These are phyloP conservation scores for Penicillium janthinellum DNA, from an alignment of 2,329 filamentous ascomycete species.

Conservation along the genomic window DNA sequence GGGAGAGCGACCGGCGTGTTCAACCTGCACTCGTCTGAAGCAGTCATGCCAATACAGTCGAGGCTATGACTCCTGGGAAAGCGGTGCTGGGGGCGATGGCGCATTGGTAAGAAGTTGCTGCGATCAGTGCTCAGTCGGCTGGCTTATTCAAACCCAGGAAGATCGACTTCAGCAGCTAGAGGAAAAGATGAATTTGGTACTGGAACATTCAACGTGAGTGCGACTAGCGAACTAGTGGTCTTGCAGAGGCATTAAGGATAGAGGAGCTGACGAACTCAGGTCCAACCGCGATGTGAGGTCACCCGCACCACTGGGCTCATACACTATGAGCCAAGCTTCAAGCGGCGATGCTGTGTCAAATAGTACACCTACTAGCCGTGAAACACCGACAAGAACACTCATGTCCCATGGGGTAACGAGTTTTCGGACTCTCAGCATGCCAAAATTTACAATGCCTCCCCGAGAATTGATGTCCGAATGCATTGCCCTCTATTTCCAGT, in stretches of 20 bases:
- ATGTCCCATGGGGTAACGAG: conserved; percentile 1
- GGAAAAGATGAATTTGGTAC: conserved; percentile 54
- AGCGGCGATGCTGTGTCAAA: conserved; percentile 12
- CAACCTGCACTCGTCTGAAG: conserved; percentile 52
- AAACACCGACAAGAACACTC: background rate
- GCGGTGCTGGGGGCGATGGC: conserved; percentile 44
- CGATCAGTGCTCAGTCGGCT: background rate
- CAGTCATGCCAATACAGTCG: conserved; percentile 50
- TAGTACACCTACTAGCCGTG: background rate
- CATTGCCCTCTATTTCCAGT: conserved; percentile 35
- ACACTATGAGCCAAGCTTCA: conserved; percentile 8
- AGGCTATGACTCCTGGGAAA: conserved; percentile 33
- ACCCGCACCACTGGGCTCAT: conserved; percentile 3
- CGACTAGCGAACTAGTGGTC: accelerated
- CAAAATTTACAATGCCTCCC: conserved; percentile 17
- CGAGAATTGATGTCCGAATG: conserved; percentile 23
- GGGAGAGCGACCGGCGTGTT: conserved; percentile 54
- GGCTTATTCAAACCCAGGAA: conserved; percentile 37
- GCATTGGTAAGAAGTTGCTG: conserved; percentile 26
- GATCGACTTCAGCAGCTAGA: conserved; percentile 53
- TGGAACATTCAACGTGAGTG: conserved; percentile 45
- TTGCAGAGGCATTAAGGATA: background rate
- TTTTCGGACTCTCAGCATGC: conserved; percentile 9
- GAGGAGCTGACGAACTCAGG: conserved; percentile 12
- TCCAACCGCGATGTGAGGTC: conserved; percentile 12